Evolutionary conservation across 2,329 filamentous ascomycete genomes (phyloP).

Genomic region (Juglanconis oblonga): DNA sequence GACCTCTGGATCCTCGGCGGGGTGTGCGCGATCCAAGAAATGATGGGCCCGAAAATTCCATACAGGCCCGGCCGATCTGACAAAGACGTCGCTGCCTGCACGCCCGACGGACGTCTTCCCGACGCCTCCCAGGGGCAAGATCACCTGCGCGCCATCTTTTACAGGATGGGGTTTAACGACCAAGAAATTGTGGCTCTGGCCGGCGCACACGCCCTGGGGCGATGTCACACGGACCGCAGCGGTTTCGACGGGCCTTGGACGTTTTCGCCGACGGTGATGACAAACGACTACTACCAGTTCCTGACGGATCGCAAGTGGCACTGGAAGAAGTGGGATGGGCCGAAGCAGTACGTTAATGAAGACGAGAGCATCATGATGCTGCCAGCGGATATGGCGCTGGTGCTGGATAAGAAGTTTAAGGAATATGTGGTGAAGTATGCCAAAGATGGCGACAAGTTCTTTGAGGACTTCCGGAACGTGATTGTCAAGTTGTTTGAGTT

Average conservation of each 20-base stretch:
- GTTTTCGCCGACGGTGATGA: conserved; percentile 85
- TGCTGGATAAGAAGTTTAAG: conserved; percentile 86
- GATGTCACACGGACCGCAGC: conserved; percentile 84
- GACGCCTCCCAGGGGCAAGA: conserved; percentile 72
- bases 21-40: conserved; percentile 86
- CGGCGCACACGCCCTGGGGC: conserved; percentile 83
- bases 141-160: conserved; percentile 89
- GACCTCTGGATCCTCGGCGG: conserved; percentile 94
- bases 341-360: conserved; percentile 84
- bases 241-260: conserved; percentile 90
- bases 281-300: conserved; percentile 92
- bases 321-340: conserved; percentile 88
- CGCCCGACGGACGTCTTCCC: conserved; percentile 80
- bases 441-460: conserved; percentile 87
- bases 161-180: conserved; percentile 97
- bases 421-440: conserved; percentile 82
- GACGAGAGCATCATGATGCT: conserved; percentile 94
- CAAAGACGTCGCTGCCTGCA: conserved; percentile 78
- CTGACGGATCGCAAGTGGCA: conserved; percentile 90
- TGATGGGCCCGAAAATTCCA: conserved; percentile 83
- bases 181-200: conserved; percentile 90
- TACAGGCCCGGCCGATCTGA: conserved; percentile 86
- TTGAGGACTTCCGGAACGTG: conserved; percentile 83
- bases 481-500: conserved; percentile 86
- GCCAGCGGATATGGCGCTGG: conserved; percentile 82